Percentiles rank a stretch among this genome's conserved stretches.
These are phyloP conservation scores for Bruguiera hainesii DNA, from an alignment of 441 rosid species.

Conservation along the genomic window DNA sequence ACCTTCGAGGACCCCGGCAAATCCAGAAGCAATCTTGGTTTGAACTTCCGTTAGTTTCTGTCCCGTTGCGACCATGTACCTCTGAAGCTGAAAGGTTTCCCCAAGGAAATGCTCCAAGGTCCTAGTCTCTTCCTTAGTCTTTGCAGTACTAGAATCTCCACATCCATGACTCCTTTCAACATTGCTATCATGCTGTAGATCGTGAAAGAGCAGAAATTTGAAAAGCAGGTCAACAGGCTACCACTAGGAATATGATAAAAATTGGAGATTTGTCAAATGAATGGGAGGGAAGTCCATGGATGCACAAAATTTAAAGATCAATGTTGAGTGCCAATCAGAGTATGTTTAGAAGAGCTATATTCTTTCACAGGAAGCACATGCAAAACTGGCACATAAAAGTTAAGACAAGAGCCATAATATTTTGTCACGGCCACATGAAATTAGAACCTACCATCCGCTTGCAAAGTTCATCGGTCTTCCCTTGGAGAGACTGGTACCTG, in stretches of 20 bases:
- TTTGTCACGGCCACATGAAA: neutral
- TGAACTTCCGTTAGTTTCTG: constrained; percentile 79
- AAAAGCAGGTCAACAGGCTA: constrained; percentile 6
- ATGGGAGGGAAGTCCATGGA: too few relatives aligned
- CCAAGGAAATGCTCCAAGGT: constrained; percentile 69
- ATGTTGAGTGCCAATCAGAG: too few relatives aligned
- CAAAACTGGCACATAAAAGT: too few relatives aligned
- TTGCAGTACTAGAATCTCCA: constrained; percentile 22
- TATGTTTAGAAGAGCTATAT: too few relatives aligned
- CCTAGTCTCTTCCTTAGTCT: constrained; percentile 43
- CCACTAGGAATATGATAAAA: neutral
- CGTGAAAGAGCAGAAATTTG: neutral
- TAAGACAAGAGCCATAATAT: too few relatives aligned
- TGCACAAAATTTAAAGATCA: too few relatives aligned
- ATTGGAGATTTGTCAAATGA: neutral
- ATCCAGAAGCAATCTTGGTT: constrained; percentile 54
- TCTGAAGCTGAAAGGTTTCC: constrained; percentile 89
- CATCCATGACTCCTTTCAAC: constrained; percentile 23
- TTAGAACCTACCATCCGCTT: constrained; percentile 64
- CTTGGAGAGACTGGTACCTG: constrained; percentile 84
- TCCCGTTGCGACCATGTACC: constrained; percentile 80
- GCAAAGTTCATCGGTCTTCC: constrained; percentile 77
- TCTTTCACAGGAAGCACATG: too few relatives aligned
- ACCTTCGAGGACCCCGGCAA: constrained; percentile 44
- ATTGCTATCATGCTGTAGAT: constrained; percentile 55